Evolutionary conservation across 139 green algal genomes (phyloP).

Genomic region (Dunaliella sp.): DNA sequence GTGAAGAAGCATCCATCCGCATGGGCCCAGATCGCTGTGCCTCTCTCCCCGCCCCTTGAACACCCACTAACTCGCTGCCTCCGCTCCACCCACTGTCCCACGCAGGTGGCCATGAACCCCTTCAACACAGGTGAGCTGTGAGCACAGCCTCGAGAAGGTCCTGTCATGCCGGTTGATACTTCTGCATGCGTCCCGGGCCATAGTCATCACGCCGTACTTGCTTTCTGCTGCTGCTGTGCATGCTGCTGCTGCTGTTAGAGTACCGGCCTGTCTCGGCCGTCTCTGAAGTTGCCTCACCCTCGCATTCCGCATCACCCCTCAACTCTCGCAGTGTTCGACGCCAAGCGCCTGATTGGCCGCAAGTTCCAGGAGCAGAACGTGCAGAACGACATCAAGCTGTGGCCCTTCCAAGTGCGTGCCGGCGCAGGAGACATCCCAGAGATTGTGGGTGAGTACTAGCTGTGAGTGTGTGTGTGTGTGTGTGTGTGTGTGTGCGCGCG

Average conservation of each 20-base stretch:
- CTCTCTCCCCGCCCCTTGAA: slow-evolving; percentile 1
- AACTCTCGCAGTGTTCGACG: slow-evolving; percentile 98
- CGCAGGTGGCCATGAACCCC: slow-evolving; percentile 25
- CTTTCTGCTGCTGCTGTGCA: slow-evolving; percentile 3
- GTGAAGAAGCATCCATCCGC: neutral
- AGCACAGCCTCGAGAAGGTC: too few relatives aligned
- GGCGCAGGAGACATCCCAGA: slow-evolving; percentile 12
- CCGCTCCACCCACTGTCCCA: neutral
- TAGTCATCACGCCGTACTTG: too few relatives aligned
- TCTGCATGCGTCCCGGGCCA: too few relatives aligned
- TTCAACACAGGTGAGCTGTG: slow-evolving; percentile 7
- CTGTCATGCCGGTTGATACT: neutral
- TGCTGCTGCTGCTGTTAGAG: too few relatives aligned
- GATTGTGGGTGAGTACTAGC: slow-evolving; percentile 15
- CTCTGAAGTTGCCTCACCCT: neutral
- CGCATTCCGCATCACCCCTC: neutral
- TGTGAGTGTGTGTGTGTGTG: too few relatives aligned
- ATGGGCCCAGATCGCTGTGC: neutral
- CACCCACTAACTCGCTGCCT: neutral
- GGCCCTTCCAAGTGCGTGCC: slow-evolving; percentile 69
- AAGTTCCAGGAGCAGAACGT: slow-evolving; percentile 60
- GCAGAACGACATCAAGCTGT: slow-evolving; percentile 92
- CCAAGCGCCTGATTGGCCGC: slow-evolving; percentile 96
- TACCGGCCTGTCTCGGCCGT: neutral
- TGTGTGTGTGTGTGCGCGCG: too few relatives aligned